A percentile compares a stretch with the other conserved stretches of the same genome.
These are phyloP conservation scores for Venturia pyrina DNA, from an alignment of 2,329 filamentous ascomycete species.

Conservation along the genomic window DNA sequence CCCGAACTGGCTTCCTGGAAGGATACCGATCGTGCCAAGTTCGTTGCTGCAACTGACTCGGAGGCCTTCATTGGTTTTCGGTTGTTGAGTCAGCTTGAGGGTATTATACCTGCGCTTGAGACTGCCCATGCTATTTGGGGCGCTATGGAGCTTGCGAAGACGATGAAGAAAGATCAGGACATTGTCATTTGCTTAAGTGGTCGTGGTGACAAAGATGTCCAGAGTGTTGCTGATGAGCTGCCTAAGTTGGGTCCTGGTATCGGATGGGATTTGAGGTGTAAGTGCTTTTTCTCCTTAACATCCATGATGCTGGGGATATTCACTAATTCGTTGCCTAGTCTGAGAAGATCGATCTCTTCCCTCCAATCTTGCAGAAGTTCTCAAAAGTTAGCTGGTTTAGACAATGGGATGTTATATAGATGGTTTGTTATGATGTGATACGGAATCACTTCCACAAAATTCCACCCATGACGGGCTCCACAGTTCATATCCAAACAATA, in stretches of 20 bases:
- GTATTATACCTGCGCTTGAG: conserved; percentile 94
- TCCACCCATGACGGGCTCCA: neutral
- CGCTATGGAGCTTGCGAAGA: conserved; percentile 82
- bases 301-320: neutral
- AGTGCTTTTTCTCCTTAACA: conserved; percentile 15
- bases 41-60: conserved; percentile 83
- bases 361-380: neutral
- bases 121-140: conserved; percentile 87
- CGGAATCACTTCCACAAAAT: neutral
- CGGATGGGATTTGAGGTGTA: conserved; percentile 55
- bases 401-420: neutral
- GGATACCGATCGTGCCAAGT: conserved; percentile 74
- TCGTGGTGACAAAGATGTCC: conserved; percentile 94
- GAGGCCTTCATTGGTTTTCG: conserved; percentile 84
- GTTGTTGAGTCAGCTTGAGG: conserved; percentile 76
- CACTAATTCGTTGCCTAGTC: neutral
- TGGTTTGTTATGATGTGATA: neutral
- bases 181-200: conserved; percentile 91
- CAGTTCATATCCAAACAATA: too few relatives aligned
- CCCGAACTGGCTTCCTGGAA: conserved; percentile 92
- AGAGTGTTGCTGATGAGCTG: conserved; percentile 92
- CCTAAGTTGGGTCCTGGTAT: conserved; percentile 83
- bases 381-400: neutral
- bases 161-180: conserved; percentile 78
- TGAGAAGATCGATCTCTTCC: neutral